Conservation (phyloP, 768 basidiomycete species). For the Trametes villosa region DNA sequence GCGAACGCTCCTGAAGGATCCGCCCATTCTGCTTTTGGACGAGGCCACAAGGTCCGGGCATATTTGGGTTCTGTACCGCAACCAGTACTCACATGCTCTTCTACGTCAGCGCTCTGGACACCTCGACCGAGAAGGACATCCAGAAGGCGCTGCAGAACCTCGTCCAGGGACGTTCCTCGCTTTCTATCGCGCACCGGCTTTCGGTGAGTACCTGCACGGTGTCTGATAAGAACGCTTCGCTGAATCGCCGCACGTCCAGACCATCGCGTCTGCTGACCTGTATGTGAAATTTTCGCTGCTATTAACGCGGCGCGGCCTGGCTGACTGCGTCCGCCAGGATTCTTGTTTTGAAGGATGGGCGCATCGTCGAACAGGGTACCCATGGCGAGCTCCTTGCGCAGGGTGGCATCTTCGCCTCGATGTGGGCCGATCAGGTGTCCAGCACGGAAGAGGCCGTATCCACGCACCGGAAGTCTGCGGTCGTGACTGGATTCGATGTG, state of each 20-base stretch:
- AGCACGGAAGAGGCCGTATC: constrained; percentile 58
- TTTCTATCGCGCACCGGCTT: constrained; percentile 81
- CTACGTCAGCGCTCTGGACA: constrained; percentile 73
- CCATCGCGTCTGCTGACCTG: constrained; percentile 58
- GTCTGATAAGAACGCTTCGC: constrained; percentile 9
- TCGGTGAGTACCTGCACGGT: constrained; percentile 53
- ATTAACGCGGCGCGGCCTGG: background rate
- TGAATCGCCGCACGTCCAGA: constrained; percentile 37
- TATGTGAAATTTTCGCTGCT: constrained; percentile 32
- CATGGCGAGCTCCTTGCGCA: constrained; percentile 77
- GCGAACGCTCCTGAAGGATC: constrained; percentile 83
- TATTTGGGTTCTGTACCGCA: background rate
- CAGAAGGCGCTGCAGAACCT: constrained; percentile 86
- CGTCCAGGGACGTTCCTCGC: constrained; percentile 69
- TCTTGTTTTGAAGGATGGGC: constrained; percentile 88
- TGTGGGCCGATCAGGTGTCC: constrained; percentile 89
- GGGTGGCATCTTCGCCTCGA: constrained; percentile 75
- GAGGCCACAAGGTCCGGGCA: constrained; percentile 67
- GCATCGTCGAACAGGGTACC: constrained; percentile 80
- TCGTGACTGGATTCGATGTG: constrained; percentile 50
- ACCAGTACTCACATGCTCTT: background rate
- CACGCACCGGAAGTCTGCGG: constrained; percentile 41
- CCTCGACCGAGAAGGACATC: constrained; percentile 88
- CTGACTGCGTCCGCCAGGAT: constrained; percentile 54
- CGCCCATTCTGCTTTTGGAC: constrained; percentile 78